These are phyloP conservation scores for Primulina tabacum DNA, from an alignment of 257 asterid species.

Conservation along the genomic window DNA sequence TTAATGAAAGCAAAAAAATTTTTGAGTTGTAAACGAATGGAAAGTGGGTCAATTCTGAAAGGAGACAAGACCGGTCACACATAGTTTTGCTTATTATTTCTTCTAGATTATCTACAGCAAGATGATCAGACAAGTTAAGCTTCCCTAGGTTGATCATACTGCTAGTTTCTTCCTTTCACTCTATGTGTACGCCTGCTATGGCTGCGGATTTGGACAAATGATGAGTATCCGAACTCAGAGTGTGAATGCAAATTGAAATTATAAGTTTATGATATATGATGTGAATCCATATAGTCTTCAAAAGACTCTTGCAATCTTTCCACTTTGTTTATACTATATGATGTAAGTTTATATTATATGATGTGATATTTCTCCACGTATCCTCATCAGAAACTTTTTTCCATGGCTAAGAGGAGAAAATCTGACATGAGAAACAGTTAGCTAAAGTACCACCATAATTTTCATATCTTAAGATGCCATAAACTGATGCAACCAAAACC, in stretches of 20 bases:
- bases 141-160: neutral
- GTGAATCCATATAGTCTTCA: neutral
- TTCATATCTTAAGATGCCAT: neutral
- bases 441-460: neutral
- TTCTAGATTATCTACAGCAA: neutral
- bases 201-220: neutral
- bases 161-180: neutral
- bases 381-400: neutral
- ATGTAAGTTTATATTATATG: neutral
- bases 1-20: neutral
- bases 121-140: neutral
- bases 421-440: neutral
- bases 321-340: neutral
- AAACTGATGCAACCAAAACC: neutral
- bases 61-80: neutral
- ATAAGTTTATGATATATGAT: neutral
- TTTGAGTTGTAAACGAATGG: neutral
- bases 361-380: neutral
- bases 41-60: neutral
- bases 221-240: neutral
- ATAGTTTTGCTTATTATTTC: neutral
- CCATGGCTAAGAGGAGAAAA: neutral
- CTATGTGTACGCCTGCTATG: neutral
- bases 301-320: neutral
- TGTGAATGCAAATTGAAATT: neutral